Conservation (phyloP, 169 alveolate genomes). For the Plasmodium reichenowi region DNA sequence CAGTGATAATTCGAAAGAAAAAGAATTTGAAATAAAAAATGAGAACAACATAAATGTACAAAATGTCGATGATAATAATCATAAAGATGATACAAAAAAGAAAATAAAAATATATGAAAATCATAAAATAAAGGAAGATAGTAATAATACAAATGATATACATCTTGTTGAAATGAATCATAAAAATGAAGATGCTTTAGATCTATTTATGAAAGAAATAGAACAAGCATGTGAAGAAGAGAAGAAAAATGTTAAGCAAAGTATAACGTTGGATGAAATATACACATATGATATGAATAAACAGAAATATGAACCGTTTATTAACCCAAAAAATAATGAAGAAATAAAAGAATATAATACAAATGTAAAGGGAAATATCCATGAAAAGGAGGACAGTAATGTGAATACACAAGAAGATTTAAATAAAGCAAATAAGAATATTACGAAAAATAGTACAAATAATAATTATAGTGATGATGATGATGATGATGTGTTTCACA, state of each 20-base stretch:
- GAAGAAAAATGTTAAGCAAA: conserved; percentile 1
- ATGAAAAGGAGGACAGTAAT: neutral
- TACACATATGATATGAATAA: conserved; percentile 22
- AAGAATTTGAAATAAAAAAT: no score
- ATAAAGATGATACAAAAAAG: neutral
- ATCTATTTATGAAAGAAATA: conserved; percentile 40
- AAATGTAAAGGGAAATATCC: neutral
- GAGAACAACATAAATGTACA: no score
- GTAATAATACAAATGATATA: neutral
- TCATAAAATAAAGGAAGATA: neutral
- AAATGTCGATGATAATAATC: neutral
- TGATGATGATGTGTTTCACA: neutral
- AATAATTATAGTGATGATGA: neutral
- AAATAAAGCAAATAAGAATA: no score
- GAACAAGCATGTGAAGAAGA: conserved; percentile 17
- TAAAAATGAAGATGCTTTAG: conserved; percentile 28
- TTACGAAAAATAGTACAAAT: no score
- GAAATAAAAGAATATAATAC: neutral
- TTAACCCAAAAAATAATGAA: neutral
- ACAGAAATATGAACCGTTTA: conserved; percentile 15
- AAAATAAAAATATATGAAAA: neutral
- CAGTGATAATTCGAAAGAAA: no score
- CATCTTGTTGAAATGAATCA: neutral
- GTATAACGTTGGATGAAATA: conserved; percentile 61
- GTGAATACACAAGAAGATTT: neutral